Conservation (phyloP, 2,329 filamentous ascomycete species). For the Pseudocercospora cruenta region DNA sequence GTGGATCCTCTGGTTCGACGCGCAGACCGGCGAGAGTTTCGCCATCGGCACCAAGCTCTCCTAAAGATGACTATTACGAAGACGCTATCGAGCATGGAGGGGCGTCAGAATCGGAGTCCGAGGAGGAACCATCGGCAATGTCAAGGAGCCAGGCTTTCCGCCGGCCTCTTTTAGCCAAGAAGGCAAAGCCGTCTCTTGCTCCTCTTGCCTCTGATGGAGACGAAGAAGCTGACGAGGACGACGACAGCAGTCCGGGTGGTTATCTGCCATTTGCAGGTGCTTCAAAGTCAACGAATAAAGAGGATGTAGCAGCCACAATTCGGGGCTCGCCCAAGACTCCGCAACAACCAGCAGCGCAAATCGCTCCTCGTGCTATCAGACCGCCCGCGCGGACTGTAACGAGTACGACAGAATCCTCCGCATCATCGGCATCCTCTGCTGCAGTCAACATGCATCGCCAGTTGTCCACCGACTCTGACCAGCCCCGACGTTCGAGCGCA, state of each 20-base stretch:
- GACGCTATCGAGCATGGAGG: slow-evolving; percentile 37
- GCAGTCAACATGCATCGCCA: slow-evolving; percentile 35
- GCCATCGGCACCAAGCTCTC: slow-evolving; percentile 24
- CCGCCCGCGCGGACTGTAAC: slow-evolving; percentile 16
- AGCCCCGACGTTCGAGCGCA: slow-evolving; percentile 4
- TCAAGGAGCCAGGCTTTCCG: slow-evolving; percentile 51
- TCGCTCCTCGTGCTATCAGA: background rate
- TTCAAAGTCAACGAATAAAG: slow-evolving; percentile 23
- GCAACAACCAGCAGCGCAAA: slow-evolving; percentile 13
- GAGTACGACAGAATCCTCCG: slow-evolving; percentile 22
- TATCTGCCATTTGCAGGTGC: slow-evolving; percentile 49
- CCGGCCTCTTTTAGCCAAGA: slow-evolving; percentile 21
- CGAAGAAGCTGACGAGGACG: slow-evolving; percentile 44
- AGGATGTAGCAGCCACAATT: slow-evolving; percentile 31
- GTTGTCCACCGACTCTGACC: slow-evolving; percentile 15
- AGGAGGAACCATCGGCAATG: slow-evolving; percentile 42
- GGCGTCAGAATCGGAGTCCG: slow-evolving; percentile 36
- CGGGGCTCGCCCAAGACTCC: slow-evolving; percentile 12
- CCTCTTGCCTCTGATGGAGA: slow-evolving; percentile 33
- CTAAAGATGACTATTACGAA: slow-evolving; percentile 31
- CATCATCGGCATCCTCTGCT: slow-evolving; percentile 50
- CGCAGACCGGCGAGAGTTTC: slow-evolving; percentile 24
- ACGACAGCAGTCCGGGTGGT: slow-evolving; percentile 53
- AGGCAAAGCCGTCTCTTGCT: slow-evolving; percentile 20
- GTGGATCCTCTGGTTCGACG: slow-evolving; percentile 43